Conservation (phyloP, 805 yeast genomes). For the Aciculoconidium aculeatum region DNA sequence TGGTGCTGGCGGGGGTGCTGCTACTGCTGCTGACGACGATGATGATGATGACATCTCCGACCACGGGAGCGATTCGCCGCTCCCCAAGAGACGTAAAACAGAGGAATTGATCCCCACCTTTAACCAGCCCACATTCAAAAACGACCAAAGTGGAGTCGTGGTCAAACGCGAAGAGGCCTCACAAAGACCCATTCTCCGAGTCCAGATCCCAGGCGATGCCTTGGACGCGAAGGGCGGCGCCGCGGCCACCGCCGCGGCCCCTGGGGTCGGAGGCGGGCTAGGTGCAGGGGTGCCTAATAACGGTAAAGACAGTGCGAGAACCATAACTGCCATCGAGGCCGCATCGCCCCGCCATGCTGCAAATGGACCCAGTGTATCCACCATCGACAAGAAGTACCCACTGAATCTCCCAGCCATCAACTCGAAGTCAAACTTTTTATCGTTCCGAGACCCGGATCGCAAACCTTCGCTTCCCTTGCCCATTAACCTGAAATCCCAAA, state of each 20-base stretch:
- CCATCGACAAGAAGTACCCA: constrained; percentile 4
- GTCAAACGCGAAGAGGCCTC: constrained; percentile 12
- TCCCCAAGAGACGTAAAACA: constrained; percentile 26
- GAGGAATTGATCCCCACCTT: constrained; percentile 9
- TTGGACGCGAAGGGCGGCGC: constrained; percentile 13
- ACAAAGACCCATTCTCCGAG: constrained; percentile 53
- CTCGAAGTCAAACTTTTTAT: constrained; percentile 10
- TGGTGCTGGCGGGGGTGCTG: constrained; percentile 18
- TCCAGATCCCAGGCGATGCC: constrained; percentile 55
- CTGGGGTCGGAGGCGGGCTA: too few species aligned
- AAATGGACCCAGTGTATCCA: too few species aligned
- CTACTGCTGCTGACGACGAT: constrained; percentile 16
- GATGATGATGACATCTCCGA: constrained; percentile 27
- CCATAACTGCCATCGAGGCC: constrained; percentile 40
- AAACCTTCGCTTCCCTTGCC: constrained; percentile 34
- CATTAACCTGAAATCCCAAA: constrained; percentile 31
- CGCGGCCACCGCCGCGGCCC: constrained; percentile 1
- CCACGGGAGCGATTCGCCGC: constrained; percentile 28
- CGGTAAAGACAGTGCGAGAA: constrained; percentile 32
- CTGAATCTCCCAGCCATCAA: constrained; percentile 13
- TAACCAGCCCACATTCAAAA: constrained; percentile 10
- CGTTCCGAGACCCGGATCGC: constrained; percentile 27
- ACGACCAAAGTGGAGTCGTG: constrained; percentile 3
- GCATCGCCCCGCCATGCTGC: constrained; percentile 6
- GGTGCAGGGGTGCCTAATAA: too few species aligned